These are phyloP conservation scores for Carallia brachiata DNA, from an alignment of 345 rosid genomes.

Conservation along the genomic window DNA sequence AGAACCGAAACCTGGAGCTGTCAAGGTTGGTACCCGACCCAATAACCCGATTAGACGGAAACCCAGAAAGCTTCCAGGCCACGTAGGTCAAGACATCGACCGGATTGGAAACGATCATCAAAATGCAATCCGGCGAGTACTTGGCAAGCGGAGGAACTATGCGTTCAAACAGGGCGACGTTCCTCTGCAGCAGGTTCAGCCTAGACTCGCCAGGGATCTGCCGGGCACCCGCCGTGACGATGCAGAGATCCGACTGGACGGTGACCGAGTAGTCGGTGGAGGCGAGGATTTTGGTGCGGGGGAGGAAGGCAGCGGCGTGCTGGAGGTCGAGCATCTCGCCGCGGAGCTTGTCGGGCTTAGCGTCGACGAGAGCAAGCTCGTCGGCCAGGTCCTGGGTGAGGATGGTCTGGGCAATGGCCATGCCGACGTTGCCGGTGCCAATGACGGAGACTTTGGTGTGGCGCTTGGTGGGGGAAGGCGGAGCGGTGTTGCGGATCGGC, in stretches of 20 bases:
- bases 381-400: constrained; percentile 80
- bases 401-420: constrained; percentile 98
- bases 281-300: constrained; percentile 73
- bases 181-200: constrained; percentile 77
- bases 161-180: constrained; percentile 55
- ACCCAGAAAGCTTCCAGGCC: constrained; percentile 90
- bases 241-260: constrained; percentile 76
- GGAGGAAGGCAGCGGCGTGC: constrained; percentile 97
- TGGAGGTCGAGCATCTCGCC: constrained; percentile 99
- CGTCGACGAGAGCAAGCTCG: constrained; percentile 71
- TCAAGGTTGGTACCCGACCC: constrained; percentile 95
- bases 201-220: constrained; percentile 87
- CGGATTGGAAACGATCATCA: constrained; percentile 91
- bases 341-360: constrained; percentile 59
- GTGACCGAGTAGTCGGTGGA: constrained; percentile 70
- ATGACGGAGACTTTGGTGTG: constrained; percentile 70
- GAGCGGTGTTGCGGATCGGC: constrained; percentile 49
- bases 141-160: constrained; percentile 81
- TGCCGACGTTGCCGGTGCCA: constrained; percentile 91
- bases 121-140: constrained; percentile 64
- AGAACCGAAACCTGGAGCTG: constrained; percentile 78
- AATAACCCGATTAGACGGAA: constrained; percentile 70
- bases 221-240: constrained; percentile 89
- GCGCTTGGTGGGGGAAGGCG: constrained; percentile 58
- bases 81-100: constrained; percentile 80